A percentile compares a stretch with the other conserved stretches of the same genome.
These are phyloP conservation scores for Aureobasidium subglaciale DNA, from an alignment of 2,329 filamentous ascomycete species.

Conservation along the genomic window DNA sequence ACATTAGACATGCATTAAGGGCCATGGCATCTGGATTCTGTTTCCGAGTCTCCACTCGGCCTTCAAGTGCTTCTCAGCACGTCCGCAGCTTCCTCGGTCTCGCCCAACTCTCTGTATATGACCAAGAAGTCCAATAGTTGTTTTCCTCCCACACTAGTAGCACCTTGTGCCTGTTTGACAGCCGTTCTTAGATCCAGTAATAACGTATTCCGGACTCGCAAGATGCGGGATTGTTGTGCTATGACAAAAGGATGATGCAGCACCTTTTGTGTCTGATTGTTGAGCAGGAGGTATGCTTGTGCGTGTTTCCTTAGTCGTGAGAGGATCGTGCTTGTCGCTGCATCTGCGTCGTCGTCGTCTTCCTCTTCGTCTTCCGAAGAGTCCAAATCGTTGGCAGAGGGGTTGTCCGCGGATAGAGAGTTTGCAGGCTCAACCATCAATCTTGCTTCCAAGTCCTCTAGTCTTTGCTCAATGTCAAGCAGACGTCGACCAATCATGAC, in stretches of 20 bases:
- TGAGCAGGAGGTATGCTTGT: slow-evolving; percentile 51
- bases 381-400: slow-evolving; percentile 22
- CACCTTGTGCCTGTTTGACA: slow-evolving; percentile 51
- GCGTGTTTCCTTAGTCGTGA: slow-evolving; percentile 49
- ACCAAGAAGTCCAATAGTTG: slow-evolving; percentile 49
- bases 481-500: slow-evolving; percentile 57
- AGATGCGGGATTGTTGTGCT: slow-evolving; percentile 49
- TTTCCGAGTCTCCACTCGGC: too few relatives aligned
- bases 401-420: neutral
- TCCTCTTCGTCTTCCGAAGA: slow-evolving; percentile 31
- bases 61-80: too few relatives aligned
- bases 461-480: slow-evolving; percentile 59
- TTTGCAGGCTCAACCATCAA: slow-evolving; percentile 45
- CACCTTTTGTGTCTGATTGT: slow-evolving; percentile 43
- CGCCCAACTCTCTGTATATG: slow-evolving; percentile 56
- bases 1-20: too few relatives aligned
- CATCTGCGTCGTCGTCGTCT: slow-evolving; percentile 28
- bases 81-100: slow-evolving; percentile 53
- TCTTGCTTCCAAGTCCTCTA: slow-evolving; percentile 56
- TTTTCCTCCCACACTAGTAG: slow-evolving; percentile 32
- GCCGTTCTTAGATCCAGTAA: slow-evolving; percentile 58
- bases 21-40: too few relatives aligned
- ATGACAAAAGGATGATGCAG: slow-evolving; percentile 56
- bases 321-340: slow-evolving; percentile 21
- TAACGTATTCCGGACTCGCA: slow-evolving; percentile 54